These are phyloP conservation scores for Colletotrichum agaves DNA, from an alignment of 2,329 filamentous ascomycete species.

Conservation along the genomic window DNA sequence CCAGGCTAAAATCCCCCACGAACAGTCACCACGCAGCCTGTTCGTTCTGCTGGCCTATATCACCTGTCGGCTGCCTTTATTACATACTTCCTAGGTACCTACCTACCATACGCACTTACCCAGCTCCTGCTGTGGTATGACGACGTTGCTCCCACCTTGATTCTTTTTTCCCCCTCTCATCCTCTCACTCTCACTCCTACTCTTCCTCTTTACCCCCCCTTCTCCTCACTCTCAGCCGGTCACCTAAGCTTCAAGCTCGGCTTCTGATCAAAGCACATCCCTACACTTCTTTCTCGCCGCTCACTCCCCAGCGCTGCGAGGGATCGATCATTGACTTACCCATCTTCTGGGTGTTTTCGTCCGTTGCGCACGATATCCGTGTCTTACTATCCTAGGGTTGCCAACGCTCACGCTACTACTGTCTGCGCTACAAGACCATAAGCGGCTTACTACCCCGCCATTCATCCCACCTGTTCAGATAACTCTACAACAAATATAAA, in stretches of 20 bases:
- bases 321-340: conserved; percentile 8
- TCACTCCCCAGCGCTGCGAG: conserved; percentile 11
- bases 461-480: conserved; percentile 28
- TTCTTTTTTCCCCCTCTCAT: conserved; percentile 22
- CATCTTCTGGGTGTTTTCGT: conserved; percentile 35
- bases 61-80: conserved; percentile 32
- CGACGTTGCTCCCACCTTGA: conserved; percentile 34
- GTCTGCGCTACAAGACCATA: conserved; percentile 22
- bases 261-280: conserved; percentile 24
- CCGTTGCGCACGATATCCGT: conserved; percentile 16
- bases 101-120: conserved; percentile 19
- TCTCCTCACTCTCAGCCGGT: conserved; percentile 24
- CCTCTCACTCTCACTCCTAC: not conserved
- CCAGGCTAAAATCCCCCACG: conserved; percentile 19
- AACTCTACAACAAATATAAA: conserved; percentile 6
- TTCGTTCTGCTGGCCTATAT: conserved; percentile 30
- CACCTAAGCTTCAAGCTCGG: conserved; percentile 14
- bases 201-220: conserved; percentile 23
- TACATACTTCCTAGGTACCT: conserved; percentile 33
- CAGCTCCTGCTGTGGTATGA: conserved; percentile 35
- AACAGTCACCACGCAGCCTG: conserved; percentile 29
- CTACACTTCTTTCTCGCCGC: conserved; percentile 5
- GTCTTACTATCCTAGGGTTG: conserved; percentile 17
- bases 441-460: conserved; percentile 36
- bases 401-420: conserved; percentile 28